Percentiles rank a stretch among this genome's conserved stretches.
These are phyloP conservation scores for Beta corolliflora DNA, from an alignment of 179 eudicot genomes.

Conservation along the genomic window DNA sequence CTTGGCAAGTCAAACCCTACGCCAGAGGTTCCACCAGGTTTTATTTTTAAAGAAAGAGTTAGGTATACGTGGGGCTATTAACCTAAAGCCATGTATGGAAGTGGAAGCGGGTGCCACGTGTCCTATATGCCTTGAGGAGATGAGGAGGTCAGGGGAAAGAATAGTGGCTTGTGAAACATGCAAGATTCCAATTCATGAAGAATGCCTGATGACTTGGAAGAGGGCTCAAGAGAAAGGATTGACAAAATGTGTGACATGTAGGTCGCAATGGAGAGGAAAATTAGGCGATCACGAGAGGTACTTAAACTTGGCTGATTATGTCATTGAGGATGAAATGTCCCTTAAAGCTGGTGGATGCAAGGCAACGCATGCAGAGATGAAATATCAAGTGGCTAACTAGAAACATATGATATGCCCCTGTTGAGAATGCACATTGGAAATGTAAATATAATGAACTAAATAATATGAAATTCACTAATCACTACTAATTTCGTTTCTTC, in stretches of 20 bases:
- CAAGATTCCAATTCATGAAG: conserved; percentile 67
- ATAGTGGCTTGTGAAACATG: conserved; percentile 73
- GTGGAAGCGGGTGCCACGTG: conserved; percentile 54
- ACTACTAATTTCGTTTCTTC: too few relatives aligned
- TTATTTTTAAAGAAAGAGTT: conserved; percentile 34
- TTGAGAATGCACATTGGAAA: background rate
- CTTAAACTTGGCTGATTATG: conserved; percentile 63
- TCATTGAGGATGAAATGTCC: conserved; percentile 16
- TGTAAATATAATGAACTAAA: background rate
- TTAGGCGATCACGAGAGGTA: conserved; percentile 47
- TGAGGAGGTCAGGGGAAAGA: conserved; percentile 44
- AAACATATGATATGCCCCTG: background rate
- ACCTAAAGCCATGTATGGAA: conserved; percentile 25
- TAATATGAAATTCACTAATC: background rate
- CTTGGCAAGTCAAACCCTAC: conserved; percentile 43
- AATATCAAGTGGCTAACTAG: background rate
- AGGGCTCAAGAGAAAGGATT: conserved; percentile 58
- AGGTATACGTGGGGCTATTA: conserved; percentile 6
- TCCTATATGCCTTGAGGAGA: conserved; percentile 78
- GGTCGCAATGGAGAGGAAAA: conserved; percentile 62
- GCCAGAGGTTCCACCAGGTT: conserved; percentile 60
- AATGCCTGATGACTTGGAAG: conserved; percentile 79
- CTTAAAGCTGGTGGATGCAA: background rate
- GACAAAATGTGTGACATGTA: conserved; percentile 71
- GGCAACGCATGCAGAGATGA: background rate